These are phyloP conservation scores for Aspergillus ostianus DNA, from an alignment of 495 filamentous ascomycete species.

Conservation along the genomic window DNA sequence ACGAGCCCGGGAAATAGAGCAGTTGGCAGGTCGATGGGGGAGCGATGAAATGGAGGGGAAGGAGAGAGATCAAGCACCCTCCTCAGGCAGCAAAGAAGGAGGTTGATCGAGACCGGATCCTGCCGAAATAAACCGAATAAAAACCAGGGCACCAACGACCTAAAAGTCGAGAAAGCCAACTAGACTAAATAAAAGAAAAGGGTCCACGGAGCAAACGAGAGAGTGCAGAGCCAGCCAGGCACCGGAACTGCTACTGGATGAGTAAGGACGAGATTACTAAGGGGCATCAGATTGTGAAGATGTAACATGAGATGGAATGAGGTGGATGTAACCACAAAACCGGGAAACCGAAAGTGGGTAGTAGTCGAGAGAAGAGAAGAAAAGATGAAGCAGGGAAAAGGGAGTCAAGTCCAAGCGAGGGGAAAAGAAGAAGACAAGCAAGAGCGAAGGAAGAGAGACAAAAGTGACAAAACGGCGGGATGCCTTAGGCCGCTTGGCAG, in stretches of 20 bases:
- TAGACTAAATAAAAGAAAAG: neutral
- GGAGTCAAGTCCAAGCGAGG: neutral
- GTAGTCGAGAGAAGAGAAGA: neutral
- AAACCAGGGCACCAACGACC: neutral
- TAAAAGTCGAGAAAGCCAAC: neutral
- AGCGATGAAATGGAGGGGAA: neutral
- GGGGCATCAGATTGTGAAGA: slow-evolving; percentile 3
- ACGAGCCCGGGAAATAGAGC: neutral
- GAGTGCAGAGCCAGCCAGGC: neutral
- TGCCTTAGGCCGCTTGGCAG: neutral
- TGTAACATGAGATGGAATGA: slow-evolving; percentile 10
- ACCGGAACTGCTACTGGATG: neutral
- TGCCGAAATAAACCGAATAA: neutral
- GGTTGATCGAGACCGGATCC: slow-evolving; percentile 3
- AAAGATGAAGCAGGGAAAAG: neutral
- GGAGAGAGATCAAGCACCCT: neutral
- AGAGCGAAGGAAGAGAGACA: neutral
- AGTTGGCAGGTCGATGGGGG: neutral
- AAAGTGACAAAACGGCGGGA: neutral
- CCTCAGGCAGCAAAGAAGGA: neutral
- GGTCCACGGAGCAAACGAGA: neutral
- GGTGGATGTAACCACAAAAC: slow-evolving; percentile 1
- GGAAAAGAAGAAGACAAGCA: neutral
- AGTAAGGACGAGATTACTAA: slow-evolving; percentile 10
- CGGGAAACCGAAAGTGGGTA: neutral